Percentiles rank a stretch among this genome's conserved stretches.
These are phyloP conservation scores for Kluyveromyces sp. DNA, from an alignment of 1,139 yeast species.

Conservation along the genomic window DNA sequence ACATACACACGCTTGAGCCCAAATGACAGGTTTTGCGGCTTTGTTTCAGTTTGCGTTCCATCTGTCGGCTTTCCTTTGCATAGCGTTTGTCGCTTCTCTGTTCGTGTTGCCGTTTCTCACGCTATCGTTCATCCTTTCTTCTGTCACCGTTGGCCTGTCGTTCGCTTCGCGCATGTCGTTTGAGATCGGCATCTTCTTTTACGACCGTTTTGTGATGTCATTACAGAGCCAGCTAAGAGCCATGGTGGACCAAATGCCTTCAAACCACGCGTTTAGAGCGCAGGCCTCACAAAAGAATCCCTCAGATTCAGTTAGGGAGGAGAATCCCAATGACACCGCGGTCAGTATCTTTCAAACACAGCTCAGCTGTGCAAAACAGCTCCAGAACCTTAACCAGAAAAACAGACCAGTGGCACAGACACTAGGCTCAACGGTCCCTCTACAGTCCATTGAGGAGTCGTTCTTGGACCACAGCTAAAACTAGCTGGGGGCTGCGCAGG, in stretches of 20 bases:
- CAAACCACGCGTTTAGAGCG: neutral
- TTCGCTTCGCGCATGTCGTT: slow-evolving; percentile 19
- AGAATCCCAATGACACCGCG: no score
- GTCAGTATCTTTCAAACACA: neutral
- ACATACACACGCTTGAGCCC: no score
- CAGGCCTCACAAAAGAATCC: neutral
- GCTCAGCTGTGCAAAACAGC: neutral
- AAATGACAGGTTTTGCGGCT: slow-evolving; percentile 14
- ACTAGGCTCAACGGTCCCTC: neutral
- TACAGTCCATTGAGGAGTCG: slow-evolving; percentile 4
- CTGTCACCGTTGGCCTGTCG: slow-evolving; percentile 18
- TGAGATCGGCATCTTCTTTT: slow-evolving; percentile 15
- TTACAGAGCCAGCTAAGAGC: slow-evolving; percentile 11
- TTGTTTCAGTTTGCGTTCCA: slow-evolving; percentile 16
- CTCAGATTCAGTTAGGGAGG: no score
- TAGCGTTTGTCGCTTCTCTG: slow-evolving; percentile 15
- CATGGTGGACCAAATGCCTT: slow-evolving; percentile 16
- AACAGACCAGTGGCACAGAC: neutral
- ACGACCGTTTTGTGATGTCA: slow-evolving; percentile 13
- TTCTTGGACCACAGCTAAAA: neutral
- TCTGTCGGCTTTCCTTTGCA: slow-evolving; percentile 13
- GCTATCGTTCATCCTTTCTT: slow-evolving; percentile 18
- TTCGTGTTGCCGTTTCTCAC: slow-evolving; percentile 19
- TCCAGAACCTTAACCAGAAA: neutral
- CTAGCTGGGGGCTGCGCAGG: no score